Evolutionary conservation across 495 filamentous ascomycete species (phyloP).

Genomic region (Podospora appendiculata): DNA sequence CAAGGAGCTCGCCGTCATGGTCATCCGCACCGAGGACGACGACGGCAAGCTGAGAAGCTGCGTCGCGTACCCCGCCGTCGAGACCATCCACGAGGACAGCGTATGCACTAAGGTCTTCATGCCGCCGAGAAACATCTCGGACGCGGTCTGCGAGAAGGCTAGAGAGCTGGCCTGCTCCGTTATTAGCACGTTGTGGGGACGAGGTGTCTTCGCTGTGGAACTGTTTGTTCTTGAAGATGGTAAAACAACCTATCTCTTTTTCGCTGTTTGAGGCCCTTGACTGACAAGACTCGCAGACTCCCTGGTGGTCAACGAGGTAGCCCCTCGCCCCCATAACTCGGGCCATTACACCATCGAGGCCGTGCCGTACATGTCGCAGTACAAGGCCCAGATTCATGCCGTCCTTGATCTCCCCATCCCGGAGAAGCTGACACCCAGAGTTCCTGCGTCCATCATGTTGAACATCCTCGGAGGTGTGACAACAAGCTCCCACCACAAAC

Average conservation of each 20-base stretch:
- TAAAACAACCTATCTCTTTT: slow-evolving; percentile 20
- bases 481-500: slow-evolving; percentile 58
- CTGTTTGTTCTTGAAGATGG: slow-evolving; percentile 85
- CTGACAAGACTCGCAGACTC: slow-evolving; percentile 24
- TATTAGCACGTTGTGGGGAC: slow-evolving; percentile 71
- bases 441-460: slow-evolving; percentile 75
- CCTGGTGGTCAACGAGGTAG: slow-evolving; percentile 85
- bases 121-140: slow-evolving; percentile 66
- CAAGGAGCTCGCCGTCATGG: slow-evolving; percentile 90
- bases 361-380: slow-evolving; percentile 77
- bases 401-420: slow-evolving; percentile 74
- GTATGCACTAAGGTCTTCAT: slow-evolving; percentile 92
- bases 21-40: slow-evolving; percentile 78
- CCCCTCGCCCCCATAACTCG: slow-evolving; percentile 92
- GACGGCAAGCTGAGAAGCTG: slow-evolving; percentile 39
- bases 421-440: slow-evolving; percentile 50
- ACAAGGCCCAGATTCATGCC: slow-evolving; percentile 79
- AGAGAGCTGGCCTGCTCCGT: slow-evolving; percentile 73
- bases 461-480: slow-evolving; percentile 83
- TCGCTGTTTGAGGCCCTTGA: neutral
- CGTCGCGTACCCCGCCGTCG: slow-evolving; percentile 80
- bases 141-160: slow-evolving; percentile 52
- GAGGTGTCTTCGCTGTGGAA: slow-evolving; percentile 93
- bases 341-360: slow-evolving; percentile 97
- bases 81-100: slow-evolving; percentile 91